These are phyloP conservation scores for Colletotrichum shisoi DNA, from an alignment of 2,329 filamentous ascomycete genomes.

Conservation along the genomic window DNA sequence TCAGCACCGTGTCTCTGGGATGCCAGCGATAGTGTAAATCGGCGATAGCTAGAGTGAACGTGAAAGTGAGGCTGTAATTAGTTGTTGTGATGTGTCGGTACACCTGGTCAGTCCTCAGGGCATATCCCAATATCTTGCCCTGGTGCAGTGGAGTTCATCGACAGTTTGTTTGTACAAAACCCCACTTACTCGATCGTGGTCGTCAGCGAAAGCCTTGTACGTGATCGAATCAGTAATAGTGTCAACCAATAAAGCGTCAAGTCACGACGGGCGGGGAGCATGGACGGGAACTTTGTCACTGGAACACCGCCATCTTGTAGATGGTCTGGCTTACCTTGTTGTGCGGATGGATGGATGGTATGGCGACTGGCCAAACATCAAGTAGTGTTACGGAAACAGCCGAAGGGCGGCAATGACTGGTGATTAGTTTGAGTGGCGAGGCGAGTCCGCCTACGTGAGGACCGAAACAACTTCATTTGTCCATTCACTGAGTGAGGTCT, in stretches of 20 bases:
- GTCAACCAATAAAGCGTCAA: conserved; percentile 4
- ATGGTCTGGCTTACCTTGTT: conserved; percentile 14
- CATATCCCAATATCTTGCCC: conserved; percentile 29
- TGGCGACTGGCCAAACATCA: not conserved
- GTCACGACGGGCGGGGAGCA: conserved; percentile 11
- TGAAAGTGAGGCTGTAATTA: conserved; percentile 18
- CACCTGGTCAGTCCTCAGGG: conserved; percentile 24
- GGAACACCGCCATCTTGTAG: conserved; percentile 13
- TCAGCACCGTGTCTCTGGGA: not conserved
- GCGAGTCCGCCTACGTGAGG: not conserved
- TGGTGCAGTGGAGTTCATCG: conserved; percentile 15
- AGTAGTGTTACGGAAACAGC: not conserved
- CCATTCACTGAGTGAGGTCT: not conserved
- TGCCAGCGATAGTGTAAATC: not conserved
- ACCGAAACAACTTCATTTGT: not conserved
- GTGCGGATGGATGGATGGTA: not conserved
- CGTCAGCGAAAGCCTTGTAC: conserved; percentile 14
- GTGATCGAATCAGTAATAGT: not conserved
- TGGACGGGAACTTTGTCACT: conserved; percentile 19
- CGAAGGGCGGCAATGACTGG: not conserved
- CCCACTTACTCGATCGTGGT: conserved; percentile 20
- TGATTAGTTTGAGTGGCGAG: conserved; percentile 10
- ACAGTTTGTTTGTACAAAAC: not conserved
- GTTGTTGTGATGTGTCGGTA: conserved; percentile 3
- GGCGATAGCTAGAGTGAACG: not conserved